Base-by-base conservation (phyloP, 2,329 filamentous ascomycete species). In the Dryadomyces quercivorus region DNA sequence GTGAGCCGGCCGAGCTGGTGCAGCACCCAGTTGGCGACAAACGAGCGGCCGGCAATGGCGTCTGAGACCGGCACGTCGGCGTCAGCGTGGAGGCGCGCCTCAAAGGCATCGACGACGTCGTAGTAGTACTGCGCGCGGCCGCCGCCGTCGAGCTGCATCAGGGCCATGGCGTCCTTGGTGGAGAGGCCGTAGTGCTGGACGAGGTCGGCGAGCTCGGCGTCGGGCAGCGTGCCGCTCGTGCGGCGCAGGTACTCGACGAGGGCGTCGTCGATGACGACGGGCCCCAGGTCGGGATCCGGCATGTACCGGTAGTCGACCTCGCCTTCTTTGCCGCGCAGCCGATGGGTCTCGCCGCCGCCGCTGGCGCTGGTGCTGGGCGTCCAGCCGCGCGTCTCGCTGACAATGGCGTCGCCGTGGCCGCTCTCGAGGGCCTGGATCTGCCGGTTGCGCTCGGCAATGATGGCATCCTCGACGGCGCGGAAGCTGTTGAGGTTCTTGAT, bases 231-330 rank as follows among this genome's bases (percentile, higher is more conserved):
- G 5, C 88, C 87, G 56, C 95, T 70, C 0, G 76, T 85, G 0
- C 68, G 61, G 20, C 69, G 70, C 15, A 97, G 73, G 59, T 84
- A 74, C 5, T 74, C 64, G 5, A 96, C 72, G 0, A 97, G 74
- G 55, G 87, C 82, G 2, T 75, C 65, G 8, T 82, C 83, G 57
- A 98, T 85, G 2, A 90, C 66, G 1, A 98, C 74, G 1, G 93
- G 89, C 0, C 81, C 78, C 15, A 98, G 75, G 65, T 98, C 93
- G 5, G 93, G 88, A 66, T 98, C 93, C 0, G 93, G 92, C 92
- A 98, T 97, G 66, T 98, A 98, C 45, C 93, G 79, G 68, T 98
- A 98, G 68, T 98, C 93, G 6, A 97, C 90, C 65, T 95, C 92
- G 50, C 93, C 93, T 67, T 97, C 93, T 67, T 98, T 98, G 26